Base-by-base conservation (phyloP, 139 green algal genomes). In the Picochlorum sp. region DNA sequence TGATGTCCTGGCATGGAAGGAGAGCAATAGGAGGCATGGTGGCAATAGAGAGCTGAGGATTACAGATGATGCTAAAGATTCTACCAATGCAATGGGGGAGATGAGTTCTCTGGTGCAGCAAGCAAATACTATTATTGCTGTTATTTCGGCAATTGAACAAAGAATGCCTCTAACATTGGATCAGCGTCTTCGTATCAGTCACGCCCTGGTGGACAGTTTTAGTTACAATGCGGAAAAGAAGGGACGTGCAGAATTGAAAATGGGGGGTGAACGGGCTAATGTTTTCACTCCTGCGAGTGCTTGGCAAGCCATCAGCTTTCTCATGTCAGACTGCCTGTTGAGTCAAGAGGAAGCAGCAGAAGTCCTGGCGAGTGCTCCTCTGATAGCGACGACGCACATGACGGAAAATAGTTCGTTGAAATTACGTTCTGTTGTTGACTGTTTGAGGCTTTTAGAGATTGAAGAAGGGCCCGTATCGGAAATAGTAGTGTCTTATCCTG, bases 391-490 rank as follows among this genome's bases (percentile, higher is more conserved):
- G 22, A 35, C 59, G 36, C 33, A 67, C 6, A 30, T 25, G 3
- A 8, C 25, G 2, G 8, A 1, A 3, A 44, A 63, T 22, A 35
- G 50, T 49, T 64, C 37, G 14, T 26, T 13, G 16, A 7, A 10
- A 20, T 25, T 47, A 16, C 39, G 22, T 47, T n/a, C 39, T 16
- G 39, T 47, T 36, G 33, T 50, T 26, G 41, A 60, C 43, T 49
- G 39, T 44, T 55, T 64, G 24, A 55, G 58, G 4, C 4, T 67
- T n/a, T 40, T 53, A 14, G 44, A 73, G 16, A 50, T 73, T 33
- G 22, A 10, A 3, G 33, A 7, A 18, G 24, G 18, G 33, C 16
- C 52, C 14, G 33, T 59, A 14, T 28, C 52, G 20, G 18, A 10
- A 31, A 24, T 68, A 13, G 50, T 73, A 12, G 4, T 10, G 2